Conservation (phyloP, 805 yeast genomes). For the Schizosaccharomyces pombe region DNA sequence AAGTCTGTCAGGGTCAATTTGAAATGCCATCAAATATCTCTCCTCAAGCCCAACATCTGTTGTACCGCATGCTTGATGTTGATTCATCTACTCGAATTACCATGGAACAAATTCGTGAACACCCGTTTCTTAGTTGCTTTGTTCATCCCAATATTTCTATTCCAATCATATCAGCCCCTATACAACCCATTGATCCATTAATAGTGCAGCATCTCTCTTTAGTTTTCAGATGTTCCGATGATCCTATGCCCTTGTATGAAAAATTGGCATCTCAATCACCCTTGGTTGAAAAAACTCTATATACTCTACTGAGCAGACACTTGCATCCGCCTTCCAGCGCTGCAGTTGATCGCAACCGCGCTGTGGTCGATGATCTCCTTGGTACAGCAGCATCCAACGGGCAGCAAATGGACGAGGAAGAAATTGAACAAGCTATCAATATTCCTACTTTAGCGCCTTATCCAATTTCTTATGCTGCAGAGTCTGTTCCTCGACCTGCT, state of each 20-base stretch:
- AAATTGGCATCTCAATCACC: not conserved
- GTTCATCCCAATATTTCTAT: conserved; percentile 26
- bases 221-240: not conserved
- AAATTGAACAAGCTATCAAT: not conserved
- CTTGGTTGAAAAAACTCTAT: not conserved
- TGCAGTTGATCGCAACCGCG: not conserved
- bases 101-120: conserved; percentile 50
- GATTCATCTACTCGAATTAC: conserved; percentile 62
- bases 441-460: not conserved
- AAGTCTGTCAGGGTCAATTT: conserved; percentile 78
- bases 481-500: not conserved
- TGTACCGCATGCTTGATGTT: conserved; percentile 56
- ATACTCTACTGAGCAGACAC: not conserved
- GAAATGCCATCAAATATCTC: conserved; percentile 63
- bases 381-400: not conserved
- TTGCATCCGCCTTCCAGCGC: not conserved
- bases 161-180: conserved; percentile 8
- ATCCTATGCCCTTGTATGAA: not conserved
- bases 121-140: conserved; percentile 52
- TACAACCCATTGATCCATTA: conserved; percentile 26
- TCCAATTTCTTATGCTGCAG: not conserved
- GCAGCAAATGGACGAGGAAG: not conserved
- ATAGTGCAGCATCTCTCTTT: not conserved
- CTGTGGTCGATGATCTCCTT: not conserved
- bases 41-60: conserved; percentile 66